Percentiles rank a stretch among this genome's conserved stretches.
Conservation (phyloP, 495 filamentous ascomycete species). For the Bathelium albidoporum region DNA sequence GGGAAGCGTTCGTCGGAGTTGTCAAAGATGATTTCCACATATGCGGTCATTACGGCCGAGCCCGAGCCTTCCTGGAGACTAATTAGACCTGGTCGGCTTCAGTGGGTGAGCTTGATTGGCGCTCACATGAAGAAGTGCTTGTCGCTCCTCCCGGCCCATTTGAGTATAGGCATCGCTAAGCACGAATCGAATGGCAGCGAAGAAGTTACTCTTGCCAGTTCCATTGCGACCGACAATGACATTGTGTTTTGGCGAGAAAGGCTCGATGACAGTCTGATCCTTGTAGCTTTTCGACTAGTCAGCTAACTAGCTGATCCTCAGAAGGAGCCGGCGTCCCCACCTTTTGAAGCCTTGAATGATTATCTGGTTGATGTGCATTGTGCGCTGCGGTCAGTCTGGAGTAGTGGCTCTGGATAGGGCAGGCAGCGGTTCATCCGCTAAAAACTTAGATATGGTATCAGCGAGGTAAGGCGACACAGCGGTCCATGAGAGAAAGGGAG, state of each 20-base stretch:
- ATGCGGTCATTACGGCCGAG: conserved; percentile 96
- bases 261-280: conserved; percentile 96
- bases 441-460: not conserved
- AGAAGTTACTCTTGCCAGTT: conserved; percentile 99
- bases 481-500: not conserved
- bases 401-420: not conserved
- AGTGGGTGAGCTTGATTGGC: not conserved
- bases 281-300: conserved; percentile 73
- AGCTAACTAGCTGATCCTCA: not conserved
- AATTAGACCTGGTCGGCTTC: conserved; percentile 6
- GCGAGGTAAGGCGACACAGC: not conserved
- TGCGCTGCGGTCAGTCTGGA: not conserved
- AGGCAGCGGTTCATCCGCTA: not conserved
- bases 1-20: conserved; percentile 95
- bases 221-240: conserved; percentile 99
- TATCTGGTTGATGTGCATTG: conserved; percentile 98
- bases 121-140: conserved; percentile 76
- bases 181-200: conserved; percentile 96
- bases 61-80: conserved; percentile 72
- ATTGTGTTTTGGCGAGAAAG: conserved; percentile 96
- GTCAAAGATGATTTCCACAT: conserved; percentile 98
- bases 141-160: conserved; percentile 90
- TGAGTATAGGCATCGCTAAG: conserved; percentile 95
- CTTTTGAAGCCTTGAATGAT: conserved; percentile 99
- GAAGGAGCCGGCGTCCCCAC: conserved; percentile 37